Conservation (phyloP, 2,329 filamentous ascomycete species). For the Dryadomyces quercivorus region DNA sequence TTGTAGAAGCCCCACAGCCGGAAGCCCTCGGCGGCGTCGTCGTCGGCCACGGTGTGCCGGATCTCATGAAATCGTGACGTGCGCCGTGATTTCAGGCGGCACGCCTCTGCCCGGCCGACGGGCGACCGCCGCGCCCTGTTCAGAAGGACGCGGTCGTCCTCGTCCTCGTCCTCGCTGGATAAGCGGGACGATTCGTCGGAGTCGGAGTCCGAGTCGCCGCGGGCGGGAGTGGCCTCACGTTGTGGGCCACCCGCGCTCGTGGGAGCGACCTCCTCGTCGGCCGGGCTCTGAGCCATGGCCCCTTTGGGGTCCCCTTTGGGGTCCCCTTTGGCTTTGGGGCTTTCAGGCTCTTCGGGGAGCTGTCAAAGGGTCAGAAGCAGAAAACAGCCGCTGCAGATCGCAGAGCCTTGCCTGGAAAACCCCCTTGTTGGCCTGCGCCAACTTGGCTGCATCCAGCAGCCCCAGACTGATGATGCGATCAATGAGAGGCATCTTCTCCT, state of each 20-base stretch:
- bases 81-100: background rate
- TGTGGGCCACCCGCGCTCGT: too few relatives aligned
- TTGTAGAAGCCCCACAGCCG: slow-evolving; percentile 3
- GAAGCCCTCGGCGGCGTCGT: slow-evolving; percentile 2
- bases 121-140: too few relatives aligned
- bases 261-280: too few relatives aligned
- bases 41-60: slow-evolving; percentile 4
- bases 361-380: too few relatives aligned
- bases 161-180: background rate
- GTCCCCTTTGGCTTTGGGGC: too few relatives aligned
- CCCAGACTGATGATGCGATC: background rate
- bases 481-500: background rate
- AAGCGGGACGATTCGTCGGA: background rate
- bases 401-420: too few relatives aligned
- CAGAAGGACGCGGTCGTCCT: background rate
- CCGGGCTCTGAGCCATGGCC: too few relatives aligned
- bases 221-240: too few relatives aligned
- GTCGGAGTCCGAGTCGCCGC: too few relatives aligned
- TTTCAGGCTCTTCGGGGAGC: too few relatives aligned
- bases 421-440: background rate
- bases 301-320: too few relatives aligned
- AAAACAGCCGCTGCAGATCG: too few relatives aligned
- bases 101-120: slow-evolving; percentile 5
- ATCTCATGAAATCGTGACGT: background rate
- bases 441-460: background rate